Percentiles rank a stretch among this genome's conserved stretches.
phyloP scores from a whole-genome alignment of 352 stramenopile genomes.

The Globisporangium barbulae region DNA sequence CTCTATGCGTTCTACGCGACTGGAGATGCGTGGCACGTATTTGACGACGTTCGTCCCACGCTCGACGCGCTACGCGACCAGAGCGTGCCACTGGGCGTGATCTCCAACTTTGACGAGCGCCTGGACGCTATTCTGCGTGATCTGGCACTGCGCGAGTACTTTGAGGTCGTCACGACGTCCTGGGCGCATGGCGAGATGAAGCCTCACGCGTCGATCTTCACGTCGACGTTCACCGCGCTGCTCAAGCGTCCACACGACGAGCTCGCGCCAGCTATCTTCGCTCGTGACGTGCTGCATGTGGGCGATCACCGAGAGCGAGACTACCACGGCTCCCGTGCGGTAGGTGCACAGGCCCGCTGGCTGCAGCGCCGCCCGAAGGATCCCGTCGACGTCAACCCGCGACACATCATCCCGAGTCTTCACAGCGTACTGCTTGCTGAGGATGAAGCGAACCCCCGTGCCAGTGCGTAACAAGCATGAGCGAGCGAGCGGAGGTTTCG shows the following conservation, averaged over 20 bases:
- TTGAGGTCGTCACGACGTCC: constrained; percentile 59
- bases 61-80: constrained; percentile 31
- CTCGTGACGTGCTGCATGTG: constrained; percentile 45
- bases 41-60: constrained; percentile 37
- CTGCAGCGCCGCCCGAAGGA: constrained; percentile 25
- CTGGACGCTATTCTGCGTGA: constrained; percentile 41
- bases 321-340: constrained; percentile 37
- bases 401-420: constrained; percentile 35
- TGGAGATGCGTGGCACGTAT: constrained; percentile 57
- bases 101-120: constrained; percentile 83
- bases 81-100: constrained; percentile 44
- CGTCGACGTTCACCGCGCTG: constrained; percentile 38
- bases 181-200: constrained; percentile 51
- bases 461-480: constrained; percentile 3
- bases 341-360: constrained; percentile 41
- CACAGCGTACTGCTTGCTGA: constrained; percentile 15
- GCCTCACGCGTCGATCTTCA: constrained; percentile 54
- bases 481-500: constrained; percentile 5
- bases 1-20: constrained; percentile 56
- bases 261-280: background rate
- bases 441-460: constrained; percentile 1
- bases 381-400: constrained; percentile 5
- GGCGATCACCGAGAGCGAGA: constrained; percentile 58
- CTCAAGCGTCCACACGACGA: background rate
- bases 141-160: constrained; percentile 40